These are phyloP conservation scores for Lanmaoa pseudosensibilis DNA, from an alignment of 768 basidiomycete species.

Conservation along the genomic window DNA sequence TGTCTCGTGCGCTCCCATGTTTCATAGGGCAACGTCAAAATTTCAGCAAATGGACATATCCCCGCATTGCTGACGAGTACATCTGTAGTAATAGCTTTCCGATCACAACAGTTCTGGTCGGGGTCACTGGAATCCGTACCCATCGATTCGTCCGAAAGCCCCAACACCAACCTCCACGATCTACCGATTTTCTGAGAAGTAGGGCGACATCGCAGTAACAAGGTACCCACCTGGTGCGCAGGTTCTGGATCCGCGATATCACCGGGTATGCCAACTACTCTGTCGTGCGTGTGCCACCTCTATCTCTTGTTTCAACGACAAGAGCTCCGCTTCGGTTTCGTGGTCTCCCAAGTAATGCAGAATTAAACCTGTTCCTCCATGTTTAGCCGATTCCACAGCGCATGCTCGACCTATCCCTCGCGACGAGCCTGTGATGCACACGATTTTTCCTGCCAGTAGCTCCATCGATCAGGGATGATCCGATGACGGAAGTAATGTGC, in stretches of 20 bases:
- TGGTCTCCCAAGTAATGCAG: slow-evolving; percentile 68
- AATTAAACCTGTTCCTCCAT: slow-evolving; percentile 63
- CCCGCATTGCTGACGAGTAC: slow-evolving; percentile 59
- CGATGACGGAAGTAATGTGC: neutral
- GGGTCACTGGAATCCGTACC: neutral
- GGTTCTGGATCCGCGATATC: slow-evolving; percentile 64
- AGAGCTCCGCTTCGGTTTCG: slow-evolving; percentile 48
- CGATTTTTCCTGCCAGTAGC: slow-evolving; percentile 54
- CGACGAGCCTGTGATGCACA: slow-evolving; percentile 73
- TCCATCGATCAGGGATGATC: slow-evolving; percentile 29
- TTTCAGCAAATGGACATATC: slow-evolving; percentile 77
- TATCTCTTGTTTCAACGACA: slow-evolving; percentile 47
- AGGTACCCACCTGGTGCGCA: slow-evolving; percentile 38
- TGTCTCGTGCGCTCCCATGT: slow-evolving; percentile 47
- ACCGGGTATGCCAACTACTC: slow-evolving; percentile 54
- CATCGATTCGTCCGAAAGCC: neutral
- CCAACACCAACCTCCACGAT: neutral
- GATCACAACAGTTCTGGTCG: neutral
- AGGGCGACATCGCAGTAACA: neutral
- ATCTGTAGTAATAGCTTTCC: slow-evolving; percentile 28
- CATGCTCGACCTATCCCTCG: slow-evolving; percentile 67
- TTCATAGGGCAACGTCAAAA: slow-evolving; percentile 55
- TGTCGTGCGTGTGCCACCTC: slow-evolving; percentile 31
- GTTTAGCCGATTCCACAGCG: slow-evolving; percentile 57
- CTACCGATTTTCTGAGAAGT: neutral